Evolutionary conservation across 371 early-diverging fungal species (phyloP), one percentile per base, ranked within the genome.

Genomic region (Furculomyces boomerangus): DNA sequence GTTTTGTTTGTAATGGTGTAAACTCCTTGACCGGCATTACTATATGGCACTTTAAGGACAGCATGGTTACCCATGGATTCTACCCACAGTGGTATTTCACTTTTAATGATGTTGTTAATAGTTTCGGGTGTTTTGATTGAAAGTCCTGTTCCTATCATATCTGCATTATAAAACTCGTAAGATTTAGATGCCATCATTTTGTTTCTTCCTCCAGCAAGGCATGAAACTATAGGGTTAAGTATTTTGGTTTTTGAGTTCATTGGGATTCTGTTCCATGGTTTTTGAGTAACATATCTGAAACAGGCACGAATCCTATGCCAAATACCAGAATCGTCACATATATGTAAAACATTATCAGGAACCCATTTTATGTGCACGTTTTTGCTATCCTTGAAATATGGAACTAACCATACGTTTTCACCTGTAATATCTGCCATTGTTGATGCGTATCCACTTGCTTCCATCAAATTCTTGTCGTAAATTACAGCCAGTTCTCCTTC

Each of bases 141-240:
- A 16, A 92, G 69, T 16, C 90, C 90, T 22, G 70, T 64, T 1
- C 73, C 69, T 54, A 71, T 72, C 45, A 81, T 65, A 55, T 92
- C 90, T 1, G 86, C 76, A 63, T 92, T 92, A 55, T 82, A 79
- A 50, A 92, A 82, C 59, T 90, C 93, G 66, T 90, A 92, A 2
- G 93, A 89, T 55, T 86, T 71, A n/a, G 86, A 81, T 1, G 93
- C 93, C 88, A 92, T 88, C 84, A 86, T 86, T 70, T 92, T 92
- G 72, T 92, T 92, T 39, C 91, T 79, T 24, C 93, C 93, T 39
- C 93, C 93, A 22, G 93, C 90, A 1, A 92, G 65, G 63, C 93
- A 92, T 18, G 88, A 82, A 20, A 92, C 80, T 54, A 87, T 84
- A 61, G 83, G 75, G 64, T 92, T 92, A 73, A 92, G 76, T 5